Conservation (phyloP, 2,329 filamentous ascomycete species). For the Aspergillus bombycis region DNA sequence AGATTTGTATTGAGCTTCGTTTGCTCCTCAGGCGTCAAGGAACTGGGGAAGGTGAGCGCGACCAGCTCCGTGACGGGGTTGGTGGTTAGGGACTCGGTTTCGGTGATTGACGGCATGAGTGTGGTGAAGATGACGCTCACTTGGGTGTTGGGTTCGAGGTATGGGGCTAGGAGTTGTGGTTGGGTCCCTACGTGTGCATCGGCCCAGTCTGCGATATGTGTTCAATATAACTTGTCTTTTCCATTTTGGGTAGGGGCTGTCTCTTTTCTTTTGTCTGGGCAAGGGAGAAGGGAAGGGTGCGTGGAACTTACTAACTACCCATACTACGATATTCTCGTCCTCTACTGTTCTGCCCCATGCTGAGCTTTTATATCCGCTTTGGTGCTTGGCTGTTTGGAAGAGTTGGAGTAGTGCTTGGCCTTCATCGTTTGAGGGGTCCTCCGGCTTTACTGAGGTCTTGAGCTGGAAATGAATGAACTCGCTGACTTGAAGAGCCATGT, state of each 20-base stretch:
- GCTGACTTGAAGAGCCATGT: conserved; percentile 23
- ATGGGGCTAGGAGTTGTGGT: conserved; percentile 24
- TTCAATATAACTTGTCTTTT: conserved; percentile 2
- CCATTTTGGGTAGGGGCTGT: not conserved
- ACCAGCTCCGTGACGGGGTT: conserved; percentile 56
- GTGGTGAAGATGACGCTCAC: conserved; percentile 34
- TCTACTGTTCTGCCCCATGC: conserved; percentile 43
- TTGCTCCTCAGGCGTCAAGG: conserved; percentile 32
- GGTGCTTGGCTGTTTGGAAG: conserved; percentile 33
- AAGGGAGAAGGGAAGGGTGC: not conserved
- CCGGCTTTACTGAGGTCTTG: conserved; percentile 41
- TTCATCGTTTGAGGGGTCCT: conserved; percentile 37
- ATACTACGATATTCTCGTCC: conserved; percentile 40
- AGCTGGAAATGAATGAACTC: conserved; percentile 44
- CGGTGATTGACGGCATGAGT: conserved; percentile 31
- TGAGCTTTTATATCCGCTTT: conserved; percentile 39
- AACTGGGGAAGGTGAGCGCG: conserved; percentile 47
- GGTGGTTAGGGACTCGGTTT: conserved; percentile 33
- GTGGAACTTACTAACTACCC: conserved; percentile 38
- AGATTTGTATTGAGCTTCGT: conserved; percentile 36
- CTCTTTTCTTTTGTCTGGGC: not conserved
- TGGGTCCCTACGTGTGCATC: conserved; percentile 32
- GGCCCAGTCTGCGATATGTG: conserved; percentile 32
- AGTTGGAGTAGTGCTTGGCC: conserved; percentile 34
- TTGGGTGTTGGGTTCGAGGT: conserved; percentile 27